A percentile compares a stretch with the other conserved stretches of the same genome.
Evolutionary conservation across 2,329 filamentous ascomycete species (phyloP).

Genomic region (Trichoderma sp.): DNA sequence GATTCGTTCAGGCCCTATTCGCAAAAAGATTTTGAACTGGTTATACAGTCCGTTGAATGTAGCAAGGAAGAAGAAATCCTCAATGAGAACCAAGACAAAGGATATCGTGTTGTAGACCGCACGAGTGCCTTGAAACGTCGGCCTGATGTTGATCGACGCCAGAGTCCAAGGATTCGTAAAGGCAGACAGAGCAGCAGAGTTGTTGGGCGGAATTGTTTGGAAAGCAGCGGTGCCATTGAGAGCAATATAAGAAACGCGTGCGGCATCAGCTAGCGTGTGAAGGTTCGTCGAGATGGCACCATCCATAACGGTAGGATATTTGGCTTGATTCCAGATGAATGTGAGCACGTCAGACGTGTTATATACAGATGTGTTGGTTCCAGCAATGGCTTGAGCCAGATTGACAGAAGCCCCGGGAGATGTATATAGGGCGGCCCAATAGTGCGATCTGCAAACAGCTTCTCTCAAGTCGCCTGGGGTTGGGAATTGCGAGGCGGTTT

Average conservation of each 20-base stretch:
- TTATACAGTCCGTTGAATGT: conserved; percentile 31
- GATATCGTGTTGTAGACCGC: conserved; percentile 32
- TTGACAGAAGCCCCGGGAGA: conserved; percentile 23
- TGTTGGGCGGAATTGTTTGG: conserved; percentile 25
- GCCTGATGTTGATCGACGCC: conserved; percentile 30
- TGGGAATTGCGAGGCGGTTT: conserved; percentile 22
- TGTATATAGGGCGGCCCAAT: conserved; percentile 30
- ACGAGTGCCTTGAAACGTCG: conserved; percentile 31
- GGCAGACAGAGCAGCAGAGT: conserved; percentile 26
- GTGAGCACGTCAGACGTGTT: conserved; percentile 26
- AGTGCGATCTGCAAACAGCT: conserved; percentile 27
- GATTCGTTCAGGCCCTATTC: conserved; percentile 21
- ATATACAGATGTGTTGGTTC: conserved; percentile 23
- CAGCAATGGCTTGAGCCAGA: conserved; percentile 25
- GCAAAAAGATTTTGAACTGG: conserved; percentile 30
- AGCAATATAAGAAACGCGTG: conserved; percentile 27
- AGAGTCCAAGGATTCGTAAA: conserved; percentile 31
- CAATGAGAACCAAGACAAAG: conserved; percentile 32
- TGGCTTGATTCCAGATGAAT: conserved; percentile 31
- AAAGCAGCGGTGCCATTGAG: conserved; percentile 27
- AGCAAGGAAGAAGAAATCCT: conserved; percentile 33
- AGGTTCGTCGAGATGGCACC: conserved; percentile 26
- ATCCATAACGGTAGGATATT: conserved; percentile 28
- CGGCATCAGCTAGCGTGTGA: conserved; percentile 23
- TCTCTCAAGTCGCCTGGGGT: conserved; percentile 20